These are phyloP conservation scores for Physcomitrellopsis africana DNA, from an alignment of 225 moss, liverwort and hornwort genomes.

Conservation along the genomic window DNA sequence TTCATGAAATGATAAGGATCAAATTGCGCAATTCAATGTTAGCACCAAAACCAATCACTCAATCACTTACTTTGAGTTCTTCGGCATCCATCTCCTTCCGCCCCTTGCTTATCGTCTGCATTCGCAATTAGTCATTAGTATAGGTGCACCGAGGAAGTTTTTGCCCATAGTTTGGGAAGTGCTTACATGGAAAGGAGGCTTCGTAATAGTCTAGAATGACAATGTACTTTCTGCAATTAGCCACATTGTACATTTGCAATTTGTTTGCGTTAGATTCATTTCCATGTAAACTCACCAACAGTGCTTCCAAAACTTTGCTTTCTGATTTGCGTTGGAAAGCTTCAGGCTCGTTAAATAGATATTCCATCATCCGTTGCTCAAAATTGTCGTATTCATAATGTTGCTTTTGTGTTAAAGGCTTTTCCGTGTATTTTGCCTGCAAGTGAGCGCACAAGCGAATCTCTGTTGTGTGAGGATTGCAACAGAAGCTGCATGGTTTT, in stretches of 20 bases:
- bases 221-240: background rate
- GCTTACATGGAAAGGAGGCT: background rate
- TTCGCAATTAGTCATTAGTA: background rate
- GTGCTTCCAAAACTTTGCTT: constrained; percentile 41
- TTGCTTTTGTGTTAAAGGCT: constrained; percentile 29
- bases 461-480: background rate
- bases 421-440: constrained; percentile 51
- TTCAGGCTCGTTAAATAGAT: constrained; percentile 34
- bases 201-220: background rate
- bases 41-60: background rate
- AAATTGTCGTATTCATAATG: constrained; percentile 49
- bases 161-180: too few relatives aligned
- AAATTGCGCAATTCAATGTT: background rate
- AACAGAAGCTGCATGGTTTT: background rate
- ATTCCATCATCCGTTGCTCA: constrained; percentile 48
- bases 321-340: constrained; percentile 44
- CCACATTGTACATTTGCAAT: background rate
- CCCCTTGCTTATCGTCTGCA: constrained; percentile 35
- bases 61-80: constrained; percentile 37
- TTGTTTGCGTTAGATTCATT: too few relatives aligned
- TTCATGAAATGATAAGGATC: background rate
- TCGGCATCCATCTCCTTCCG: constrained; percentile 40
- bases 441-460: background rate
- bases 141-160: background rate
- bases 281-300: constrained; percentile 32